Percentiles rank a stretch among this genome's conserved stretches.
Conservation (phyloP, 2,329 filamentous ascomycete genomes). For the Tothia fuscella region DNA sequence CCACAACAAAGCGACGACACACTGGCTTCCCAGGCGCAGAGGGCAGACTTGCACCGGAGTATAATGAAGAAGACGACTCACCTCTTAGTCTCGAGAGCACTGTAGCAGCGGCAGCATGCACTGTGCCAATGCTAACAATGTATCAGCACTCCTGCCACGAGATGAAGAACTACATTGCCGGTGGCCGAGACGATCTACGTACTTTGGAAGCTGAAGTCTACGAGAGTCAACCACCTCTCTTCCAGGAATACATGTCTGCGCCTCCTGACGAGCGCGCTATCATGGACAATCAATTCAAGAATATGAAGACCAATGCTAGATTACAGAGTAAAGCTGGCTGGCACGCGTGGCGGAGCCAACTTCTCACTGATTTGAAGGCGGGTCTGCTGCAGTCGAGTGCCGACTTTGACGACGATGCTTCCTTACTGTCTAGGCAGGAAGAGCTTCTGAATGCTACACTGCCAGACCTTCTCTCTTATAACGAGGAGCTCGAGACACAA, state of each 20-base stretch:
- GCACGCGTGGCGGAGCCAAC: conserved; percentile 94
- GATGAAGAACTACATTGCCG: conserved; percentile 91
- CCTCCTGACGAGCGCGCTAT: conserved; percentile 69
- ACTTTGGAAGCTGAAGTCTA: conserved; percentile 84
- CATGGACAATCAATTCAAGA: conserved; percentile 96
- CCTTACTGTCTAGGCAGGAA: conserved; percentile 55
- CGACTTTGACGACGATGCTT: conserved; percentile 65
- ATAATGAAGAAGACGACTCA: conserved; percentile 32
- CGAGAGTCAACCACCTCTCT: conserved; percentile 80
- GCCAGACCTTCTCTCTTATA: conserved; percentile 50
- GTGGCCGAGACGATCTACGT: conserved; percentile 78
- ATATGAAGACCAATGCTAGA: conserved; percentile 85
- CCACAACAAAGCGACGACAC: conserved; percentile 85
- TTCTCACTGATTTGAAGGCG: conserved; percentile 70
- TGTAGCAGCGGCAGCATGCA: conserved; percentile 81
- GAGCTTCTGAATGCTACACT: conserved; percentile 54
- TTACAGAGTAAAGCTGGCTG: conserved; percentile 90
- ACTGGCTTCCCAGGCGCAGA: conserved; percentile 48
- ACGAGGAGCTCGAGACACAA: conserved; percentile 51
- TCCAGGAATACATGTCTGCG: conserved; percentile 82
- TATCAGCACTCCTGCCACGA: conserved; percentile 94
- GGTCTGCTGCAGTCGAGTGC: conserved; percentile 64
- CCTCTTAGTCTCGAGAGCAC: conserved; percentile 54
- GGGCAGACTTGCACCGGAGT: conserved; percentile 27
- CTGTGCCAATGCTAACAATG: conserved; percentile 81